A percentile compares a stretch with the other conserved stretches of the same genome.
These are phyloP conservation scores for Annulohypoxylon truncatum DNA, from an alignment of 2,329 filamentous ascomycete genomes.

Conservation along the genomic window DNA sequence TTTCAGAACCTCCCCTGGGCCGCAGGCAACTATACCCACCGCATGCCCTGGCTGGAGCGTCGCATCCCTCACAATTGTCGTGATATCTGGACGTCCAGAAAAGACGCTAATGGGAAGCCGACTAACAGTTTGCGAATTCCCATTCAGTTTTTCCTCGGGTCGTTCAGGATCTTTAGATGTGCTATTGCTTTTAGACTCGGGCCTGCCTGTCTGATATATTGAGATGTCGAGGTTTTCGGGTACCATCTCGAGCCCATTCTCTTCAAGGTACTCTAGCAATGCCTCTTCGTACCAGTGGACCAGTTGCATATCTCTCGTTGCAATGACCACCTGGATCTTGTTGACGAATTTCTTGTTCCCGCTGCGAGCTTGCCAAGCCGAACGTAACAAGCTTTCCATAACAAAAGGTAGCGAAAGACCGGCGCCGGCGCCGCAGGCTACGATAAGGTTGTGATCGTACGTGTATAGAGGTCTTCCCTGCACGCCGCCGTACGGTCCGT, in stretches of 20 bases:
- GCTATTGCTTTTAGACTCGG: conserved; percentile 17
- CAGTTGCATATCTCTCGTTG: conserved; percentile 47
- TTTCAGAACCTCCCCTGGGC: conserved; percentile 43
- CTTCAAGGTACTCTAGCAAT: conserved; percentile 41
- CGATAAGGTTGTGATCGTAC: conserved; percentile 59
- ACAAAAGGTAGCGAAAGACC: conserved; percentile 64
- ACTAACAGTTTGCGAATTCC: background rate
- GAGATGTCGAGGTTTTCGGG: conserved; percentile 38
- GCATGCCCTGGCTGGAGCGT: conserved; percentile 37
- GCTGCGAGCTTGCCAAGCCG: conserved; percentile 14
- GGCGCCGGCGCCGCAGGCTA: conserved; percentile 68
- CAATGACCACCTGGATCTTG: conserved; percentile 45
- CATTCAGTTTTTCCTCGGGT: conserved; percentile 11
- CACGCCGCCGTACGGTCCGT: conserved; percentile 70
- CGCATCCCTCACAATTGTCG: conserved; percentile 34
- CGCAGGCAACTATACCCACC: conserved; percentile 46
- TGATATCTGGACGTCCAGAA: conserved; percentile 42
- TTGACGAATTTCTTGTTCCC: conserved; percentile 2
- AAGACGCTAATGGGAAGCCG: conserved; percentile 24
- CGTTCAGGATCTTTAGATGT: conserved; percentile 25
- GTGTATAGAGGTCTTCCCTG: conserved; percentile 51
- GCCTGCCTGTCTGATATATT: conserved; percentile 42
- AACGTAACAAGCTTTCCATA: conserved; percentile 51
- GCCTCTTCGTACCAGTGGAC: conserved; percentile 48
- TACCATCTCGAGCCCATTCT: conserved; percentile 34